Evolutionary conservation across 805 yeast species (phyloP), one percentile per base, ranked within the genome.

Genomic region (Gaillardinia entomophila): DNA sequence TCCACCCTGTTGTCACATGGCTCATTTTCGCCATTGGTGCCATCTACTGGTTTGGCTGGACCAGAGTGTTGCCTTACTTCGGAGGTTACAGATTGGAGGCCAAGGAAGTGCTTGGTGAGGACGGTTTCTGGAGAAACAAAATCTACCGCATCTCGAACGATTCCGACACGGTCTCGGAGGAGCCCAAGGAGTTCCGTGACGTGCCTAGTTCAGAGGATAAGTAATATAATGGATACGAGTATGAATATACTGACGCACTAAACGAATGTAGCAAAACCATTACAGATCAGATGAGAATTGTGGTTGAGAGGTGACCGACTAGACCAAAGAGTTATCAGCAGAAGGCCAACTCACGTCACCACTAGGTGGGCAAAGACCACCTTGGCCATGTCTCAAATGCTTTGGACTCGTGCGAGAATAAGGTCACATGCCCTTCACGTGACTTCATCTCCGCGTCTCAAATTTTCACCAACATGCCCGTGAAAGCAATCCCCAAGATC

Each of bases 1-100:
- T 79, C 35, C 89, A 82, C 54, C 79, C 87, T 51, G 92, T 83
- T 31, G 85, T 82, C n/a, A 79, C 88, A 10, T 73, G 87, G 78
- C 88, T 82, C 42, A 67, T 84, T 28, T 79, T 80, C 45, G 81
- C 68, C 11, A 52, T 77, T 30, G 90, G 86, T 41, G 73, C 69
- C 24, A 43, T 69, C 1, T 84, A 82, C 62, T 84, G 87, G 82
- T 37, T 77, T 6, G 49, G 77, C 12, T 79, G 86, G 82, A 67
- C 77, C 26, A 59, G 58, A 36, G 31, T 79, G 1, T 54, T 80
- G 43, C 94, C 94, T 27, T 50, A 46, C 34, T 60, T 48, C 16
- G 75, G 77, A 23, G 68, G 71, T 6, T 79, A 79, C 60, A 59
- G 59, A 19, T 58, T 80, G 44, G 68, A 60, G 10, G 62, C 66